Evolutionary conservation across 1,284 basidiomycete species (phyloP).

Genomic region (Takashimella tepidaria): DNA sequence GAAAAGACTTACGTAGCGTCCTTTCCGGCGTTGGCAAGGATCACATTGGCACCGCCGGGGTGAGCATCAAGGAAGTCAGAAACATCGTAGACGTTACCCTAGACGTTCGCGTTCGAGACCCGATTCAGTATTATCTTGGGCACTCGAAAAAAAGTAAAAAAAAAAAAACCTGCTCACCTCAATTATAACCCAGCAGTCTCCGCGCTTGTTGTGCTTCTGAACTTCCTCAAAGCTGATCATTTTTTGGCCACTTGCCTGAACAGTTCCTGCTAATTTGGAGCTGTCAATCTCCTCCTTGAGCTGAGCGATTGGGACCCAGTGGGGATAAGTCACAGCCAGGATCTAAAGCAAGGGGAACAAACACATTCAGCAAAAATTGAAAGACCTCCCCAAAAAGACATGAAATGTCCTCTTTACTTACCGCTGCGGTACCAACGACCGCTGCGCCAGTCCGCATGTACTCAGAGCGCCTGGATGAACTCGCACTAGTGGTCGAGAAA

Average conservation of each 20-base stretch:
- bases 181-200: conserved; percentile 79
- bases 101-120: too few relatives aligned
- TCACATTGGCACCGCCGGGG: conserved; percentile 54
- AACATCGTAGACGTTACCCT: conserved; percentile 53
- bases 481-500: not conserved
- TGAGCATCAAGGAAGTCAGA: conserved; percentile 69
- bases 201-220: conserved; percentile 52
- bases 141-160: not conserved
- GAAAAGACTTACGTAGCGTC: conserved; percentile 53
- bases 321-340: not conserved
- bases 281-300: not conserved
- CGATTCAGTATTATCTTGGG: too few relatives aligned
- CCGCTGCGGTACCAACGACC: not conserved
- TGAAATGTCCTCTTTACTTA: not conserved
- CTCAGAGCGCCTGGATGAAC: not conserved
- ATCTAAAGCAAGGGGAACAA: not conserved
- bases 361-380: not conserved
- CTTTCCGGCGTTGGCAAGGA: conserved; percentile 54
- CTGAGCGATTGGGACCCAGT: not conserved
- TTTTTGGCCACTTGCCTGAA: not conserved
- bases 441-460: not conserved
- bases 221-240: conserved; percentile 53
- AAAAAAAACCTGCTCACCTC: conserved; percentile 40
- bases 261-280: not conserved
- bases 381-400: not conserved